Evolutionary conservation across 176 grass and related monocot genomes (phyloP).

Genomic region (Chloris gayana): DNA sequence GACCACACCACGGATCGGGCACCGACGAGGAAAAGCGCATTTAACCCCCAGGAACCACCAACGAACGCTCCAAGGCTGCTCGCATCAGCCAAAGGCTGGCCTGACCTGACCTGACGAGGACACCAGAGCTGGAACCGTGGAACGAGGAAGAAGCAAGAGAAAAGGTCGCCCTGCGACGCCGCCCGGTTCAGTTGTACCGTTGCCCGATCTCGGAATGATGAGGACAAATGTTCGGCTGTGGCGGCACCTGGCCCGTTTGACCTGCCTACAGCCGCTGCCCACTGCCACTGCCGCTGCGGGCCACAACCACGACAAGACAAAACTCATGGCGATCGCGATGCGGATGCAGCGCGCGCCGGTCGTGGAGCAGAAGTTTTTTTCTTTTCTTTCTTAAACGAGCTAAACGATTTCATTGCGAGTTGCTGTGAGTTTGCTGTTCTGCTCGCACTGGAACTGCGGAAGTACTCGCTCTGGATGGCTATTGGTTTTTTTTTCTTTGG

Average conservation of each 20-base stretch:
- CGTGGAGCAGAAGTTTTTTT: not conserved
- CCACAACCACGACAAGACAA: not conserved
- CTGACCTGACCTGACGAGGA: not conserved
- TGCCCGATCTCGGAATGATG: conserved; percentile 12
- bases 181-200: not conserved
- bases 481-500: no score
- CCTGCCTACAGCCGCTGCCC: conserved; percentile 44
- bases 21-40: not conserved
- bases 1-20: not conserved
- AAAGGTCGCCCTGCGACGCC: not conserved
- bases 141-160: not conserved
- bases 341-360: not conserved
- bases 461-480: not conserved
- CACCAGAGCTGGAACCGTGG: not conserved
- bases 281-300: not conserved
- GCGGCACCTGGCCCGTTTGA: conserved; percentile 28
- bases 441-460: not conserved
- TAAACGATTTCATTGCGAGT: no score
- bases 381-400: no score
- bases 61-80: not conserved
- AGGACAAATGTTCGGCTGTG: conserved; percentile 1
- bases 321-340: not conserved
- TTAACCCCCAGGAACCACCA: not conserved
- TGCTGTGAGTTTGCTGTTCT: conserved; percentile 15
- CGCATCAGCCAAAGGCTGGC: not conserved